Base-by-base conservation (phyloP, 495 filamentous ascomycete genomes). In the Tricharina praecox region DNA sequence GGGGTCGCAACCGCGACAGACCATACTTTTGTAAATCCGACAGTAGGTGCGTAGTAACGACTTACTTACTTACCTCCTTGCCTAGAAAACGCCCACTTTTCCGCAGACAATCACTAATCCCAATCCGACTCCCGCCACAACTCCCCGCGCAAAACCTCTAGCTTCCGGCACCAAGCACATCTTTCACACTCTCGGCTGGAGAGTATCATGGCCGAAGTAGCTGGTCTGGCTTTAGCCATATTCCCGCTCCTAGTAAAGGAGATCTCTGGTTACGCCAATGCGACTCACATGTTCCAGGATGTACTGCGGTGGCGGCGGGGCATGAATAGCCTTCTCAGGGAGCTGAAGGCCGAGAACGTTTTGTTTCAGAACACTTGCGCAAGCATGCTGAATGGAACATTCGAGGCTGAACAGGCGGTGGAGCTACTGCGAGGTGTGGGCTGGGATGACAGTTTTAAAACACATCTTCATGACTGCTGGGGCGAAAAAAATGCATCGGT, bases 241-340 rank as follows among this genome's bases (percentile, higher is more conserved):
- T 61, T 64, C 47, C 62, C 62, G 4, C 26, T 64, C 23, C n/a
- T 62, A 18, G 37, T 64, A 8, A 16, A 48, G n/a, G 62, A 56
- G 1, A n/a, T 64, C 20, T 45, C 52, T 3, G 28, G 30, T 19
- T 61, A 53, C 39, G 16, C 53, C 18, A 41, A 62, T 21, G 56
- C 54, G 4, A 3, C 13, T 19, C 4, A 21, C 10, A 46, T 1
- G 21, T 18, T 33, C 18, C 7, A 2, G n/a, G 50, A 42, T 13
- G n/a, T 55, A 20, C 30, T 23, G 45, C 20, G 16, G 23, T 20
- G 20, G 18, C 13, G 36, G 23, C 8, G 11, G 4, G 13, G 25
- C 11, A 10, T 53, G 16, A 45, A 19, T 1, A 15, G 11, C 0
- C 47, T 59, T 13, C 21, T 35, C 16, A 53, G 43, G 45, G 33